These are phyloP conservation scores for Lactifluus piperatus DNA, from an alignment of 768 basidiomycete genomes.

Conservation along the genomic window DNA sequence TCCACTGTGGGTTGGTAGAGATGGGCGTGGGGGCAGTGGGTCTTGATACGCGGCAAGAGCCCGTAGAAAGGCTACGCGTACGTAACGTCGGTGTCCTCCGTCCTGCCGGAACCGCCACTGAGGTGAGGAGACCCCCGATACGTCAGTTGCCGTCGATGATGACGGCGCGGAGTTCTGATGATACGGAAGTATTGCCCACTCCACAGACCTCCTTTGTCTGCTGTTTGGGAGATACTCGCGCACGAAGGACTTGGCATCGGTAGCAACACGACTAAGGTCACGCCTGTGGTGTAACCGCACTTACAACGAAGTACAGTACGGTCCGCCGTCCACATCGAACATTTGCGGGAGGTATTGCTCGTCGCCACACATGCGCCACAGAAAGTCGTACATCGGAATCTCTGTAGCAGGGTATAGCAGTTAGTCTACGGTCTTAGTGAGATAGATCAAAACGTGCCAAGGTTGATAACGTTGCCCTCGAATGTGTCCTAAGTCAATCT, in stretches of 20 bases:
- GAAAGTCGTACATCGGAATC: not conserved
- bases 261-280: slow-evolving; percentile 24
- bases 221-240: slow-evolving; percentile 15
- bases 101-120: slow-evolving; percentile 8
- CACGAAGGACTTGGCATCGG: slow-evolving; percentile 21
- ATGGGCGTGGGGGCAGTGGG: too few relatives aligned
- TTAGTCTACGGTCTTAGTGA: slow-evolving; percentile 1
- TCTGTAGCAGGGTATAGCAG: slow-evolving; percentile 3
- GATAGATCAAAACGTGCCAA: not conserved
- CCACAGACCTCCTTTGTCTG: slow-evolving; percentile 14
- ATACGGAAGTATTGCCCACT: slow-evolving; percentile 13
- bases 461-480: not conserved
- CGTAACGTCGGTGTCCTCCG: not conserved
- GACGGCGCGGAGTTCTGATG: slow-evolving; percentile 14
- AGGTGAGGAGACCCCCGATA: slow-evolving; percentile 21
- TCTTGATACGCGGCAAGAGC: too few relatives aligned
- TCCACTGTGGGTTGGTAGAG: too few relatives aligned
- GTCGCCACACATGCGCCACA: not conserved
- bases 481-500: slow-evolving; percentile 22
- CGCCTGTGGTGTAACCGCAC: slow-evolving; percentile 21
- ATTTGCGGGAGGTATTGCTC: slow-evolving; percentile 5
- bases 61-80: not conserved
- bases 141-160: slow-evolving; percentile 16
- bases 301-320: slow-evolving; percentile 10
- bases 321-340: slow-evolving; percentile 18